phyloP scores from a whole-genome alignment of 202 grass and related monocot species.

The Cymbopogon flexuosus region DNA sequence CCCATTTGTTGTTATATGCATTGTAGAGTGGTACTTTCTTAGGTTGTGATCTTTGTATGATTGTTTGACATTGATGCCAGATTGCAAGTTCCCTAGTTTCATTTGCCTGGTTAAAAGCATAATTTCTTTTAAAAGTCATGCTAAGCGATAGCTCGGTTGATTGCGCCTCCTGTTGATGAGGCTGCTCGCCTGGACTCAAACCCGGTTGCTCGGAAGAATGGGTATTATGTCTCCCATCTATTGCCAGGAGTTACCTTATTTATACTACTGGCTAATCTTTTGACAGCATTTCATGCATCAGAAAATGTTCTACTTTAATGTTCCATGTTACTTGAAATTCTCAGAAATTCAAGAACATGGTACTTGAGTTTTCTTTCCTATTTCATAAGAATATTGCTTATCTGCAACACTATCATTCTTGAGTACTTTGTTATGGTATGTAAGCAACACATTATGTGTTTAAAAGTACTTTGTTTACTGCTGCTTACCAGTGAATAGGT shows the following conservation, averaged over 20 bases:
- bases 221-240: not conserved
- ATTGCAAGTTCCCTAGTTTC: not conserved
- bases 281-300: not conserved
- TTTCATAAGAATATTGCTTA: not conserved
- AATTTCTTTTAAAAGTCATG: not conserved
- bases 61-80: not conserved
- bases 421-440: not conserved
- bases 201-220: not conserved
- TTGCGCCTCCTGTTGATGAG: not conserved
- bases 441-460: not conserved
- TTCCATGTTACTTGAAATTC: constrained; percentile 5
- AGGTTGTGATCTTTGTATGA: not conserved
- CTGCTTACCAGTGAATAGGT: not conserved
- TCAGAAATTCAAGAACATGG: not conserved
- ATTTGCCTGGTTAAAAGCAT: constrained; percentile 9
- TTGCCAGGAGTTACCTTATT: not conserved
- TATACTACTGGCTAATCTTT: not conserved
- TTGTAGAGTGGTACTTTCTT: not conserved
- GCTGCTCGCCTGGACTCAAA: not conserved
- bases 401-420: not conserved
- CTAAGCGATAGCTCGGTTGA: not conserved
- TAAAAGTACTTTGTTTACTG: constrained; percentile 17
- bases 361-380: not conserved
- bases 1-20: not conserved
- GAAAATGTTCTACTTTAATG: constrained; percentile 28